Conservation (phyloP, 2,329 filamentous ascomycete genomes). For the Beauveria brongniartii region DNA sequence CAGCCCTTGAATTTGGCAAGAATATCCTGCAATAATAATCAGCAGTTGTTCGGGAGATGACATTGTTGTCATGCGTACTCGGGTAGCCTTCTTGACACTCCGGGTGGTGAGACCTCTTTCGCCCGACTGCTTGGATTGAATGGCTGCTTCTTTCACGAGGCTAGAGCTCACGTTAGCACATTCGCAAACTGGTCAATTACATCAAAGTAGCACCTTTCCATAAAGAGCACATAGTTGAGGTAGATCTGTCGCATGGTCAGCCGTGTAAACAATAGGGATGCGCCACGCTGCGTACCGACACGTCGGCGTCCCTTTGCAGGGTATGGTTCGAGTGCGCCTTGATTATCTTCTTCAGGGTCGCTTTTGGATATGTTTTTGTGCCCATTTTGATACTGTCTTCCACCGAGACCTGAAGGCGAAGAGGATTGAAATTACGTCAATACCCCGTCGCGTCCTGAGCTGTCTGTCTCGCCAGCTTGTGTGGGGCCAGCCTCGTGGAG, state of each 20-base stretch:
- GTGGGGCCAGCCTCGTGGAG: slow-evolving; percentile 1
- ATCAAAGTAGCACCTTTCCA: slow-evolving; percentile 46
- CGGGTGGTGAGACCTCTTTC: slow-evolving; percentile 68
- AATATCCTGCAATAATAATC: slow-evolving; percentile 42
- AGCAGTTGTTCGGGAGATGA: neutral
- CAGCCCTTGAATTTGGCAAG: slow-evolving; percentile 62
- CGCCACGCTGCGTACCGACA: slow-evolving; percentile 51
- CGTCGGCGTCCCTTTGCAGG: slow-evolving; percentile 77
- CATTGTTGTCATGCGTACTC: slow-evolving; percentile 43
- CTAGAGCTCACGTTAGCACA: slow-evolving; percentile 31
- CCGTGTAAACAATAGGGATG: slow-evolving; percentile 14
- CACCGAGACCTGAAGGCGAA: no score
- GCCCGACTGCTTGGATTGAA: slow-evolving; percentile 64
- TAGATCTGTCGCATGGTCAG: slow-evolving; percentile 56
- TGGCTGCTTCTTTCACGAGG: slow-evolving; percentile 70
- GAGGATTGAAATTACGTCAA: neutral
- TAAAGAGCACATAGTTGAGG: slow-evolving; percentile 75
- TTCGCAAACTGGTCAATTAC: neutral
- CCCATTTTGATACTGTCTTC: slow-evolving; percentile 23
- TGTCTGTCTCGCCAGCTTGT: slow-evolving; percentile 1
- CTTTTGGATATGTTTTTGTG: slow-evolving; percentile 74
- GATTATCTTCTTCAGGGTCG: slow-evolving; percentile 79
- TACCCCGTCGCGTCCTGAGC: neutral
- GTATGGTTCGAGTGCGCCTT: slow-evolving; percentile 79
- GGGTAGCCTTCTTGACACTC: slow-evolving; percentile 69